A percentile compares a stretch with the other conserved stretches of the same genome.
Evolutionary conservation across 2,329 filamentous ascomycete species (phyloP).

Genomic region (Xylaria hypoxylon): DNA sequence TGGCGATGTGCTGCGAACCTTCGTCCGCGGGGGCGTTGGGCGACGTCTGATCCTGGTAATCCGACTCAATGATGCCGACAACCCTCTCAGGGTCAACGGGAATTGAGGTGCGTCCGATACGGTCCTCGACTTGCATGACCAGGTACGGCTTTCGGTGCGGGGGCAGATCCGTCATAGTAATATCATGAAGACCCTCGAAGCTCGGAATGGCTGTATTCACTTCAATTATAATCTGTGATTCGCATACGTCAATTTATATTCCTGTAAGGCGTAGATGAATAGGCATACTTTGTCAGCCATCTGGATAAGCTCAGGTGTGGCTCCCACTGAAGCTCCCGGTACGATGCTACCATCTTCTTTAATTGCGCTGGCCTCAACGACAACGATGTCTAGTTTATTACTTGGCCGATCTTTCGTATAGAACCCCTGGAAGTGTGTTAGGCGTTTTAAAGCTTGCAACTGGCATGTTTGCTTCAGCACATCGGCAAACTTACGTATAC

Average conservation of each 20-base stretch:
- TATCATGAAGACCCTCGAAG: conserved; percentile 90
- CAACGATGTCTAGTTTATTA: conserved; percentile 82
- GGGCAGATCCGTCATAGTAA: conserved; percentile 87
- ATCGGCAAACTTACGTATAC: conserved; percentile 70
- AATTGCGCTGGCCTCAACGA: conserved; percentile 88
- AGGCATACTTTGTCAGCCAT: conserved; percentile 82
- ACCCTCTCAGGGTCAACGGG: conserved; percentile 87
- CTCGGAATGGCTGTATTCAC: conserved; percentile 88
- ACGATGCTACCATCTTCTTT: conserved; percentile 91
- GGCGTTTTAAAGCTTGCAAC: neutral
- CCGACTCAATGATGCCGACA: conserved; percentile 84
- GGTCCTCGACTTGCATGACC: conserved; percentile 86
- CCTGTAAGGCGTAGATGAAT: too few relatives aligned
- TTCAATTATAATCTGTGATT: conserved; percentile 79
- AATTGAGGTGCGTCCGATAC: conserved; percentile 85
- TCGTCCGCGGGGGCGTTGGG: conserved; percentile 83
- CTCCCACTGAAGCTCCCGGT: conserved; percentile 86
- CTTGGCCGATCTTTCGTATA: conserved; percentile 84
- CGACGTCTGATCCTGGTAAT: conserved; percentile 80
- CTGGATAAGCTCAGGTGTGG: conserved; percentile 86
- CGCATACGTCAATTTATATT: conserved; percentile 9
- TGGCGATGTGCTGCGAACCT: conserved; percentile 76
- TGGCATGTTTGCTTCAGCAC: neutral
- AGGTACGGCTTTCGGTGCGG: conserved; percentile 86
- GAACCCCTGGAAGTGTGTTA: conserved; percentile 66